phyloP scores from a whole-genome alignment of 1,284 basidiomycete genomes.

The Sphaerobolus stellatus region DNA sequence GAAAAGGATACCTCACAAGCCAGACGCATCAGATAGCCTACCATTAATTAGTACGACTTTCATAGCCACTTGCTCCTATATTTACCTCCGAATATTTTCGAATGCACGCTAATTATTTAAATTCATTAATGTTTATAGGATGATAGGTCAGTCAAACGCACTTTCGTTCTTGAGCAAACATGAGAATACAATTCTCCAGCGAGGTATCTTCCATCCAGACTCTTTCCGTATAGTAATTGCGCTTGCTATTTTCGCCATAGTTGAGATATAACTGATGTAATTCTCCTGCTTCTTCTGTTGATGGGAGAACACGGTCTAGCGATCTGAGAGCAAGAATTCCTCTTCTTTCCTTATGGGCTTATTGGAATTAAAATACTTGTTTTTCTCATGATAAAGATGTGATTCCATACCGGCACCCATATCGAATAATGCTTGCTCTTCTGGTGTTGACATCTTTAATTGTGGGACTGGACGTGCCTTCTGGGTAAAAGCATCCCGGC shows the following conservation, averaged over 20 bases:
- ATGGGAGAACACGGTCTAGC: slow-evolving; percentile 70
- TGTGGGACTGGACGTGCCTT: slow-evolving; percentile 66
- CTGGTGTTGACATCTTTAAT: slow-evolving; percentile 56
- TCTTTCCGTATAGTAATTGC: slow-evolving; percentile 37
- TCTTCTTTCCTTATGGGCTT: slow-evolving; percentile 56
- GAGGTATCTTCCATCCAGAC: slow-evolving; percentile 68
- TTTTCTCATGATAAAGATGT: neutral
- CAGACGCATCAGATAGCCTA: slow-evolving; percentile 59
- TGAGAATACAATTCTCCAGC: slow-evolving; percentile 68
- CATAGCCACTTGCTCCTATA: too few species aligned
- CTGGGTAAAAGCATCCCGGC: slow-evolving; percentile 67
- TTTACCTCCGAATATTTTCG: slow-evolving; percentile 76
- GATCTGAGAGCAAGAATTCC: slow-evolving; percentile 53
- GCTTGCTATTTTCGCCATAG: slow-evolving; percentile 41
- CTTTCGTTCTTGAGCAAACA: slow-evolving; percentile 88
- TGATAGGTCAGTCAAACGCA: too few species aligned
- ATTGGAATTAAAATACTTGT: slow-evolving; percentile 4
- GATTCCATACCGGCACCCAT: slow-evolving; percentile 63
- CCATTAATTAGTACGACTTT: too few species aligned
- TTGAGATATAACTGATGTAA: slow-evolving; percentile 69
- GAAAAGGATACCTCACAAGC: slow-evolving; percentile 58
- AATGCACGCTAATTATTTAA: slow-evolving; percentile 80
- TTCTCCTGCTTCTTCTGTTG: slow-evolving; percentile 60
- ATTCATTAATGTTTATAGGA: too few species aligned
- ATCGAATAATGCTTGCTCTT: slow-evolving; percentile 61